A percentile compares a stretch with the other conserved stretches of the same genome.
Evolutionary conservation across 208 protist genomes (phyloP).

Genomic region (Borovskyia barvae): DNA sequence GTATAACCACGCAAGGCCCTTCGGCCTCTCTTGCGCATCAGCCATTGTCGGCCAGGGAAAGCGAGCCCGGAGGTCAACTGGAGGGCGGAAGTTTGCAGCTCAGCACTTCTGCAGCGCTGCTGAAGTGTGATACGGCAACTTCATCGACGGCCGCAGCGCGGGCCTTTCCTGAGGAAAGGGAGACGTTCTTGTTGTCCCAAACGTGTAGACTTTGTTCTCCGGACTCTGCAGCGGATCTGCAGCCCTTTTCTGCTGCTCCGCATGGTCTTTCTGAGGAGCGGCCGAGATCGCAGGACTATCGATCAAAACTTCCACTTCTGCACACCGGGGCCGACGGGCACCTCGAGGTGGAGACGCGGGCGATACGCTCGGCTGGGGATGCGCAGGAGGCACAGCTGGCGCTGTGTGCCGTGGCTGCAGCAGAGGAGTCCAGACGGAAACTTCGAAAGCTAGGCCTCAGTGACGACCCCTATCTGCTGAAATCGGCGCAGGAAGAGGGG

Average conservation of each 20-base stretch:
- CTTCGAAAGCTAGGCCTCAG: slow-evolving; percentile 16
- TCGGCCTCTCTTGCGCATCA: no score
- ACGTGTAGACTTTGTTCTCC: neutral
- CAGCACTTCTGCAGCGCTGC: slow-evolving; percentile 5
- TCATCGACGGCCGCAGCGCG: slow-evolving; percentile 3
- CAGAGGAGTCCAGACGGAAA: slow-evolving; percentile 31
- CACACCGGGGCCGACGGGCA: slow-evolving; percentile 27
- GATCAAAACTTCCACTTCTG: slow-evolving; percentile 20
- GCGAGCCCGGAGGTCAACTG: neutral
- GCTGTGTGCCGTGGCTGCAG: slow-evolving; percentile 35
- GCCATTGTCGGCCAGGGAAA: no score
- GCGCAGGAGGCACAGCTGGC: slow-evolving; percentile 38
- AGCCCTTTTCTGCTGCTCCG: neutral
- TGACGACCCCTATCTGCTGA: slow-evolving; percentile 23
- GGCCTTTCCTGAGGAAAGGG: no score
- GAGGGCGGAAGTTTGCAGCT: neutral
- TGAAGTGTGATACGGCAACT: slow-evolving; percentile 3
- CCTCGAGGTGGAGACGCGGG: slow-evolving; percentile 25
- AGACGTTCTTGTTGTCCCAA: neutral
- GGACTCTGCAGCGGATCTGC: neutral
- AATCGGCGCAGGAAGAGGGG: slow-evolving; percentile 24
- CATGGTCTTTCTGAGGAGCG: neutral
- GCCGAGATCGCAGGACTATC: neutral
- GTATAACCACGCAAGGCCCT: no score
- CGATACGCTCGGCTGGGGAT: slow-evolving; percentile 40